Conservation (phyloP, 306 rosid species). For the Lathyrus oleraceus region DNA sequence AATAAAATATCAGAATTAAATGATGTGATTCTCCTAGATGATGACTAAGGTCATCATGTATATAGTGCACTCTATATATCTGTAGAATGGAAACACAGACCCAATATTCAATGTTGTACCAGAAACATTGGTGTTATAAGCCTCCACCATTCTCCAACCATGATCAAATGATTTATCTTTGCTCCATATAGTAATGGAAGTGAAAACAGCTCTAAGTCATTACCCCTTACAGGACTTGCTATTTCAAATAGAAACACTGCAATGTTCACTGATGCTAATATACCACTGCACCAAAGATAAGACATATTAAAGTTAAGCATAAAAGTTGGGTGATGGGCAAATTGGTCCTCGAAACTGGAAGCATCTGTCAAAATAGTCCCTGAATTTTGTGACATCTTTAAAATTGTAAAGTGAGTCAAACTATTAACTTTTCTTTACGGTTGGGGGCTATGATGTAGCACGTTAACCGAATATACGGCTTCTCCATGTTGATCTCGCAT, state of each 20-base stretch:
- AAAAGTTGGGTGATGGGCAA: not conserved
- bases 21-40: not conserved
- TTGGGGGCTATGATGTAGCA: no score
- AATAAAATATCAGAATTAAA: no score
- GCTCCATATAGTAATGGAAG: slow-evolving; percentile 83
- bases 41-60: slow-evolving; percentile 31
- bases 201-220: slow-evolving; percentile 63
- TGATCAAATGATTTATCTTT: slow-evolving; percentile 78
- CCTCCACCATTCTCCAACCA: slow-evolving; percentile 99
- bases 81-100: slow-evolving; percentile 73
- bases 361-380: not conserved
- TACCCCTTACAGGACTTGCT: slow-evolving; percentile 82
- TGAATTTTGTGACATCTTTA: not conserved
- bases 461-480: not conserved
- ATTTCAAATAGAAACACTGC: slow-evolving; percentile 87
- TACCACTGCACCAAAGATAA: slow-evolving; percentile 63
- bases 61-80: slow-evolving; percentile 25
- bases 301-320: slow-evolving; percentile 24
- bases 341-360: no score
- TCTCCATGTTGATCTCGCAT: not conserved
- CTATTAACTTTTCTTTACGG: no score
- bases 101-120: slow-evolving; percentile 85
- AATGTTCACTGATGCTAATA: slow-evolving; percentile 72
- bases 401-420: no score
- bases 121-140: slow-evolving; percentile 98